These are phyloP conservation scores for Dothideomycetes sp. DNA, from an alignment of 2,329 filamentous ascomycete species.

Conservation along the genomic window DNA sequence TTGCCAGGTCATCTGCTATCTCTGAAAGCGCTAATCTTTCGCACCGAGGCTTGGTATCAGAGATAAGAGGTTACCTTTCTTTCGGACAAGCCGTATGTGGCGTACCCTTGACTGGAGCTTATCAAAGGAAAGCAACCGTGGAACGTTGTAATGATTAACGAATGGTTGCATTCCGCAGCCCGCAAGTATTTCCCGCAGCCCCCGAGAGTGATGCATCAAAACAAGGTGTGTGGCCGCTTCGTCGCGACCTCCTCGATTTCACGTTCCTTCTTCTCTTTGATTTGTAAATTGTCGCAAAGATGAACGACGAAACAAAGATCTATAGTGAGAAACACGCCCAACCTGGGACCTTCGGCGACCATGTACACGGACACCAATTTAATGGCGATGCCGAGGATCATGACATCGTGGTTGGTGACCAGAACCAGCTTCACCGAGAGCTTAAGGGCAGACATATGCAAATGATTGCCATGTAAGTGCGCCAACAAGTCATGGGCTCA, in stretches of 20 bases:
- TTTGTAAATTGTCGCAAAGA: slow-evolving; percentile 2
- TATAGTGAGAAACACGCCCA: neutral
- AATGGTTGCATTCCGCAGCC: slow-evolving; percentile 3
- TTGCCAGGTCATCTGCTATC: neutral
- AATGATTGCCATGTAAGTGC: slow-evolving; percentile 25
- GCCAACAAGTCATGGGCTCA: neutral
- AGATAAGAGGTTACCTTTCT: slow-evolving; percentile 6
- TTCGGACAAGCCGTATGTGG: neutral
- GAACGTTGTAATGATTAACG: neutral
- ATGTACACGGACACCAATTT: neutral
- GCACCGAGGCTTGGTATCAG: slow-evolving; percentile 6
- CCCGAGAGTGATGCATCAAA: neutral
- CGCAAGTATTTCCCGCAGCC: slow-evolving; percentile 4
- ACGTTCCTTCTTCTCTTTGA: slow-evolving; percentile 1
- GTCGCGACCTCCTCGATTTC: neutral
- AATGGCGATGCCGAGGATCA: neutral
- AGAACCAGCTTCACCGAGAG: slow-evolving; percentile 3
- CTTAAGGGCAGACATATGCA: slow-evolving; percentile 24
- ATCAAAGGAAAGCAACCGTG: too few species aligned
- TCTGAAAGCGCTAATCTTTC: neutral
- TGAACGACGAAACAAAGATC: slow-evolving; percentile 1
- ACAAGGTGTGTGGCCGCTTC: slow-evolving; percentile 3
- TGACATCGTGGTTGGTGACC: slow-evolving; percentile 3
- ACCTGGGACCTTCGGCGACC: neutral
- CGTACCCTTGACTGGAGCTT: slow-evolving; percentile 1